phyloP scores from a whole-genome alignment of 1,284 basidiomycete genomes.

The Dichomitus squalens region DNA sequence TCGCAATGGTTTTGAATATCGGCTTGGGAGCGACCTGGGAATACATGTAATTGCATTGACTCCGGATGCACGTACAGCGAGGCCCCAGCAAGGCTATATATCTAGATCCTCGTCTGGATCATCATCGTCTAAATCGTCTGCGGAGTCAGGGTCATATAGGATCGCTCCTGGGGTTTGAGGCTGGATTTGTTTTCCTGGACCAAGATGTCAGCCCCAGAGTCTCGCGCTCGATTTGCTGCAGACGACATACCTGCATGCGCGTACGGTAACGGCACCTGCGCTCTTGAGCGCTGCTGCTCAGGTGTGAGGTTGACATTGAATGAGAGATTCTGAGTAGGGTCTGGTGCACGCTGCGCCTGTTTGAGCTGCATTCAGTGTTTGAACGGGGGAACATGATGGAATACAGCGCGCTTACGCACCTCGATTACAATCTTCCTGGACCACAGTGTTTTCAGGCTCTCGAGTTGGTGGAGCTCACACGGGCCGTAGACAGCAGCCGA shows the following conservation, averaged over 20 bases:
- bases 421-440: constrained; percentile 41
- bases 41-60: too few relatives aligned
- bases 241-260: constrained; percentile 70
- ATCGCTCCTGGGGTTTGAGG: constrained; percentile 41
- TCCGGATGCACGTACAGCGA: too few relatives aligned
- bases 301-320: constrained; percentile 89
- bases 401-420: constrained; percentile 36
- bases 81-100: too few relatives aligned
- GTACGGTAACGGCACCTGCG: constrained; percentile 85
- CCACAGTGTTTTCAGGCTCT: constrained; percentile 51
- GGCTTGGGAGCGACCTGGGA: too few relatives aligned
- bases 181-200: constrained; percentile 30
- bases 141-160: constrained; percentile 83
- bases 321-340: constrained; percentile 67
- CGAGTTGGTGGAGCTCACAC: constrained; percentile 50
- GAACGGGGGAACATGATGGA: background rate
- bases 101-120: constrained; percentile 90
- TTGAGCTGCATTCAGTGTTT: background rate
- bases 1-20: too few relatives aligned
- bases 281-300: constrained; percentile 78
- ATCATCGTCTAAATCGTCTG: constrained; percentile 87
- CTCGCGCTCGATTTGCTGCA: background rate
- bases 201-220: background rate
- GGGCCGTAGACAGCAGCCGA: constrained; percentile 30
- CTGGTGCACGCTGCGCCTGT: constrained; percentile 39